phyloP scores from a whole-genome alignment of 345 rosid genomes.

The Populus deltoides region DNA sequence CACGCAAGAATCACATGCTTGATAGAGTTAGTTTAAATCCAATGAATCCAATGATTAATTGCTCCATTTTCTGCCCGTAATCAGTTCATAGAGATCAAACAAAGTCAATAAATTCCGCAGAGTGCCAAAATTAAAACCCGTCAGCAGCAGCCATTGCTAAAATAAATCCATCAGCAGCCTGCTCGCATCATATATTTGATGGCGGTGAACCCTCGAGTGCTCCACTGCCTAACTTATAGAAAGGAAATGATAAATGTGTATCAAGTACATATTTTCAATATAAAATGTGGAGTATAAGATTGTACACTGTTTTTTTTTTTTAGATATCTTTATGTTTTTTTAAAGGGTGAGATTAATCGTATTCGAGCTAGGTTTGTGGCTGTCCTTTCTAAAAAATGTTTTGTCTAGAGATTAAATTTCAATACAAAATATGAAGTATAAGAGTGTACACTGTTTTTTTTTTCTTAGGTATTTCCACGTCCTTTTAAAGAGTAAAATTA shows the following conservation, averaged over 20 bases:
- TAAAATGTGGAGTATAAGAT: neutral
- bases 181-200: neutral
- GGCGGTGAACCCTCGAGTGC: neutral
- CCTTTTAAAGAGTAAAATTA: too few relatives aligned
- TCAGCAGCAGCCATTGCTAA: too few relatives aligned
- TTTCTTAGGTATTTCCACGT: accelerated
- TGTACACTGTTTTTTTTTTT: too few relatives aligned
- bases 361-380: too few relatives aligned
- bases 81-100: neutral
- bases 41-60: neutral
- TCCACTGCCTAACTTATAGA: neutral
- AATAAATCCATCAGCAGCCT: neutral
- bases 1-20: neutral
- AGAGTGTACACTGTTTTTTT: too few relatives aligned
- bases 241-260: neutral
- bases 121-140: neutral
- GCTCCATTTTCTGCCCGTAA: neutral
- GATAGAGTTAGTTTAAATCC: neutral
- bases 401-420: too few relatives aligned
- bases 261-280: neutral
- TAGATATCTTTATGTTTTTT: too few relatives aligned
- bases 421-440: neutral
- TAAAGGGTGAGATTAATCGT: too few relatives aligned
- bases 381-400: too few relatives aligned
- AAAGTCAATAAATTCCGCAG: neutral